Evolutionary conservation across 2,329 filamentous ascomycete genomes (phyloP).

Genomic region (Penicillium brevicompactum): DNA sequence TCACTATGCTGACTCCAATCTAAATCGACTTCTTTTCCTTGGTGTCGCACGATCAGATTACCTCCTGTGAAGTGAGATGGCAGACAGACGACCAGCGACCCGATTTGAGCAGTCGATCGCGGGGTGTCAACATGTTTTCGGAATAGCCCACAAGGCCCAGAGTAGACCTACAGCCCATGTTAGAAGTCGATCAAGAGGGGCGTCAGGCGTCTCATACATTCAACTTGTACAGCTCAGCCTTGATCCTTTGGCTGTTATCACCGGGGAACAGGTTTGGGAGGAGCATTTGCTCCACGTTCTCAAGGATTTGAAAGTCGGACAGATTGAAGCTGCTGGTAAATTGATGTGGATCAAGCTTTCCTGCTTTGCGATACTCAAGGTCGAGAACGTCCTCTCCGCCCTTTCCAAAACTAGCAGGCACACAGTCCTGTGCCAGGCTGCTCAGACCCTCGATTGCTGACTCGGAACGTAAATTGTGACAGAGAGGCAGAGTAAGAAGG

Average conservation of each 20-base stretch:
- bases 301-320: slow-evolving; percentile 55
- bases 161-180: slow-evolving; percentile 48
- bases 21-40: slow-evolving; percentile 28
- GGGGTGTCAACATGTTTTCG: slow-evolving; percentile 58
- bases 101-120: slow-evolving; percentile 52
- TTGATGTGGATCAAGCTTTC: slow-evolving; percentile 49
- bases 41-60: slow-evolving; percentile 35
- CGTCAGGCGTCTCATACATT: slow-evolving; percentile 38
- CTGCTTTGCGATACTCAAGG: slow-evolving; percentile 55
- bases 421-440: slow-evolving; percentile 35
- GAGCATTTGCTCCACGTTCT: slow-evolving; percentile 52
- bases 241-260: slow-evolving; percentile 31
- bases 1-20: slow-evolving; percentile 28
- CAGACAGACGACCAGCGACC: slow-evolving; percentile 58
- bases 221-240: slow-evolving; percentile 60
- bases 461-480: not conserved
- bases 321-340: slow-evolving; percentile 58
- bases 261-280: slow-evolving; percentile 31
- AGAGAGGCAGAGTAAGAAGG: not conserved
- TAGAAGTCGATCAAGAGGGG: not conserved
- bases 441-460: not conserved
- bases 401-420: slow-evolving; percentile 54
- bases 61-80: slow-evolving; percentile 39
- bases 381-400: slow-evolving; percentile 53
- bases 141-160: slow-evolving; percentile 54